A percentile compares a stretch with the other conserved stretches of the same genome.
Evolutionary conservation across 2,329 filamentous ascomycete species (phyloP).

Genomic region (Thermomyces lanuginosus): DNA sequence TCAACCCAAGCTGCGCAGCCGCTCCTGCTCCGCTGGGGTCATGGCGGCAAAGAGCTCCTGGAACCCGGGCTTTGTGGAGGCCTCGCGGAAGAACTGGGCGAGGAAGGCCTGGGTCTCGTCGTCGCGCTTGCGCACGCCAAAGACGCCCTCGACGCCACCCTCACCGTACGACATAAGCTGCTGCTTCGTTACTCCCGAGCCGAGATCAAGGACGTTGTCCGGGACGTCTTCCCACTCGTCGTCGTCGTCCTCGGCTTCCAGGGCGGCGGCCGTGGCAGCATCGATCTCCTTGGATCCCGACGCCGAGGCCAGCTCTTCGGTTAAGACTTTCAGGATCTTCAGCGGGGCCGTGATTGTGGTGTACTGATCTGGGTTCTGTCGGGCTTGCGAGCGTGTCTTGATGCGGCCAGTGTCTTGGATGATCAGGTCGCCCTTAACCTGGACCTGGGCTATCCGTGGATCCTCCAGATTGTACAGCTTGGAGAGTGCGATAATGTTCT

Average conservation of each 20-base stretch:
- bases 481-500: conserved; percentile 87
- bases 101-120: conserved; percentile 83
- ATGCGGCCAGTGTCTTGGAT: conserved; percentile 64
- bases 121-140: conserved; percentile 49
- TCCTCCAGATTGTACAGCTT: conserved; percentile 84
- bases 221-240: conserved; percentile 83
- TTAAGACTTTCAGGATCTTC: conserved; percentile 91
- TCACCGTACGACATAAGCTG: conserved; percentile 66
- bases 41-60: conserved; percentile 38
- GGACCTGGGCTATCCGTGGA: conserved; percentile 56
- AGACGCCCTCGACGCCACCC: conserved; percentile 32
- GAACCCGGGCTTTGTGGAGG: conserved; percentile 39
- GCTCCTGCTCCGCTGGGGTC: conserved; percentile 34
- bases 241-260: conserved; percentile 46
- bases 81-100: conserved; percentile 57
- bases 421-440: conserved; percentile 84
- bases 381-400: conserved; percentile 83
- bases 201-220: conserved; percentile 61
- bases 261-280: conserved; percentile 42
- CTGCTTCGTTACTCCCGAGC: conserved; percentile 47
- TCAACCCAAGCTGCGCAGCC: conserved; percentile 18
- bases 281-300: conserved; percentile 42
- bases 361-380: conserved; percentile 76
- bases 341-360: conserved; percentile 74
- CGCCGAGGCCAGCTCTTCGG: conserved; percentile 76